A percentile compares a stretch with the other conserved stretches of the same genome.
Conservation (phyloP, 345 rosid genomes). For the Eucalyptus shirleyi region DNA sequence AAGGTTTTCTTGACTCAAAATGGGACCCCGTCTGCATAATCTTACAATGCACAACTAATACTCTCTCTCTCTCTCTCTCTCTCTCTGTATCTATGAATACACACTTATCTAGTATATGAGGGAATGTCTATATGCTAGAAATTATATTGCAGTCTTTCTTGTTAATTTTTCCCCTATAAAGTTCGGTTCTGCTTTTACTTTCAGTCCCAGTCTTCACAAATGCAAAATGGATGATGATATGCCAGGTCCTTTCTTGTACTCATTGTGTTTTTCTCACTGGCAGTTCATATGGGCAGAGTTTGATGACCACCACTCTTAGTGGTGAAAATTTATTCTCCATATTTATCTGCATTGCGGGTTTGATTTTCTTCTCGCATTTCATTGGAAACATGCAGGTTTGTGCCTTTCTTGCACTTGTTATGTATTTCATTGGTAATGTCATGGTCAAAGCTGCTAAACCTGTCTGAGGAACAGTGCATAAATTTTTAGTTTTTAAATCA, state of each 20-base stretch:
- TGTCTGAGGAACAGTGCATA: background rate
- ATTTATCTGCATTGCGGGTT: conserved; percentile 54
- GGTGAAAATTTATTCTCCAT: conserved; percentile 59
- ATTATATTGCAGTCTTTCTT: background rate
- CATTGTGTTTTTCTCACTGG: background rate
- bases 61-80: background rate
- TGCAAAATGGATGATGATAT: background rate
- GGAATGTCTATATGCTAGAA: background rate
- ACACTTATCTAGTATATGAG: background rate
- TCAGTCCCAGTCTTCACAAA: background rate
- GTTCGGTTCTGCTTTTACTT: background rate
- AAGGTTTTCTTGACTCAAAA: background rate
- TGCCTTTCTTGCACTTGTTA: background rate
- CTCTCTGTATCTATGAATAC: background rate
- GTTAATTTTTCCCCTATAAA: background rate
- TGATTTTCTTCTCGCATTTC: conserved; percentile 75
- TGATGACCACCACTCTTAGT: conserved; percentile 38
- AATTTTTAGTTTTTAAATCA: background rate
- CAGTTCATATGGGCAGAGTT: conserved; percentile 82
- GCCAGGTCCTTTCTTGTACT: background rate
- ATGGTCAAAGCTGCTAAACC: background rate
- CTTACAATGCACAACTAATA: background rate
- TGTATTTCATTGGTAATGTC: background rate
- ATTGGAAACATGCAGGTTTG: conserved; percentile 79
- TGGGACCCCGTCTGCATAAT: background rate